Evolutionary conservation across 208 protist species (phyloP).

Genomic region (Leishmania braziliensis): DNA sequence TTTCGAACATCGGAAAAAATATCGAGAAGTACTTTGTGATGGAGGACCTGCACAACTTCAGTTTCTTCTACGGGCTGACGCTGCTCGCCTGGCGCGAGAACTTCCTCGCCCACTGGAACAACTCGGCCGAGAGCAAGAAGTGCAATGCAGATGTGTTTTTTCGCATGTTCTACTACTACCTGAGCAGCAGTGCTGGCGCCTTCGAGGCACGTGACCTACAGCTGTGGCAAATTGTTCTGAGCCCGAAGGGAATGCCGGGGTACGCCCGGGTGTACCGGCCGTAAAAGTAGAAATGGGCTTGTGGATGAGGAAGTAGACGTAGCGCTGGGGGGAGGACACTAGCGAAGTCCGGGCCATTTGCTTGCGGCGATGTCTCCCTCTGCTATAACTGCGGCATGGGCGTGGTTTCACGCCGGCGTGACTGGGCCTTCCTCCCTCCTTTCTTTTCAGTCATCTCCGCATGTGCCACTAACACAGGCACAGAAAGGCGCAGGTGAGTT

Average conservation of each 20-base stretch:
- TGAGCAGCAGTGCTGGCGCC: constrained; percentile 60
- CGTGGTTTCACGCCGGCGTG: background rate
- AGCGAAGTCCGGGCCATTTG: too few species aligned
- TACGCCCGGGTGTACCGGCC: constrained; percentile 41
- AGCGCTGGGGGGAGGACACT: too few species aligned
- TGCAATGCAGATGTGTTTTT: constrained; percentile 40
- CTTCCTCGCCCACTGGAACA: constrained; percentile 49
- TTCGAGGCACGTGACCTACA: constrained; percentile 56
- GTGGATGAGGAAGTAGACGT: background rate
- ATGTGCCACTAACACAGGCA: background rate
- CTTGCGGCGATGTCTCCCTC: background rate
- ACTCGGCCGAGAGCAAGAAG: constrained; percentile 12
- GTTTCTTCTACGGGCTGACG: constrained; percentile 58
- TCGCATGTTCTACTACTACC: constrained; percentile 73
- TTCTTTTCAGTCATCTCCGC: background rate
- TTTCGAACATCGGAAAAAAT: constrained; percentile 42
- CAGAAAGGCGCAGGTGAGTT: constrained; percentile 3
- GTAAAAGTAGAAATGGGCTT: background rate
- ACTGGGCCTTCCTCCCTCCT: background rate
- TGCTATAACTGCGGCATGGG: background rate
- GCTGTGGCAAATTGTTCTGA: constrained; percentile 66
- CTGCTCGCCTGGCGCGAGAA: constrained; percentile 59
- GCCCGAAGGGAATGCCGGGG: constrained; percentile 42
- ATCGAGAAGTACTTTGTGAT: constrained; percentile 57
- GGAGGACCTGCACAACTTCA: constrained; percentile 71